Evolutionary conservation across 805 yeast species (phyloP), one percentile per base, ranked within the genome.

Genomic region (Wickerhamiella slavikovae): DNA sequence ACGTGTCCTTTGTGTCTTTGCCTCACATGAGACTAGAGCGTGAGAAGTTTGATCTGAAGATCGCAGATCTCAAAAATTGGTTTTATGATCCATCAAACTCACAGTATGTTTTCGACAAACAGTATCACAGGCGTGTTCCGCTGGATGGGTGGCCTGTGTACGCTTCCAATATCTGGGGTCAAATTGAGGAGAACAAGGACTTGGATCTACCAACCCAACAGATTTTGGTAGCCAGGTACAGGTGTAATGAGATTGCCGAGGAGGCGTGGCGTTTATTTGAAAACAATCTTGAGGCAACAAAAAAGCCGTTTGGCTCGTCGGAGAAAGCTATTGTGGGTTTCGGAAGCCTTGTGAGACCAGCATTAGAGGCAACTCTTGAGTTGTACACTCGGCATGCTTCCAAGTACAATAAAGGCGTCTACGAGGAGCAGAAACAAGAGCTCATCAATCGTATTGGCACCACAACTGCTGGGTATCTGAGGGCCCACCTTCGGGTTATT

Each of bases 151-250:
- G 98, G 96, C 65, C 85, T 3, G 53, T 82, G 49, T 89, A 89
- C 43, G 82, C 94, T 1, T 73, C 70, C 31, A 76, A 72, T 45
- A 72, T 93, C 39, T 89, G 98, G 98, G 72, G 77, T 29, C 93
- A 80, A 51, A 89, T 89, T 43, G 93, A 80, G 49, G 62, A 64
- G 36, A 89, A 89, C 54, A 83, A 80, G 52, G 98, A 89, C 48
- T 64, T 89, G 38, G 98, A 89, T 53, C 61, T 89, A 39, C 98
- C 98, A 17, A 83, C 96, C 2, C 98, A 89, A 47, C 98, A 89
- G 50, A 77, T 79, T 19, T 59, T 89, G 35, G 96, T 89, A 15
- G 93, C 98, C 5, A 68, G 89, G 42, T 85, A 80, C 54, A 71
- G 93, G 45, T 85, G 96, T 49, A 93, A 82, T 45, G 96, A 89